phyloP scores from a whole-genome alignment of 441 rosid genomes.

The Flueggea neowawraea region DNA sequence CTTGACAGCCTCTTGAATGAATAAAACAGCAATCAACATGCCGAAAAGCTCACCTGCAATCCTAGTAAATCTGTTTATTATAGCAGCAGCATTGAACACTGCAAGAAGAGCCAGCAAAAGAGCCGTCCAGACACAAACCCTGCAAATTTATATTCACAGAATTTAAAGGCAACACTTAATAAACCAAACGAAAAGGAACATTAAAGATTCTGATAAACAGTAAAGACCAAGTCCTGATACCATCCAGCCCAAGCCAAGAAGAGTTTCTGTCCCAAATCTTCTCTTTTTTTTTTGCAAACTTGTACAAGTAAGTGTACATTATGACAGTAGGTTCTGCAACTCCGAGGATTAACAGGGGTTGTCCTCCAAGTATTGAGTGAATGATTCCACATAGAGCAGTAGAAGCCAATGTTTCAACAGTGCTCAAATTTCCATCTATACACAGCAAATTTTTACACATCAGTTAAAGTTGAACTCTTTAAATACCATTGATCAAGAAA shows the following conservation, averaged over 20 bases:
- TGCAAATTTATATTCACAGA: slow-evolving; percentile 6
- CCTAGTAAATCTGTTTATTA: slow-evolving; percentile 42
- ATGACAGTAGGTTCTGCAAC: slow-evolving; percentile 45
- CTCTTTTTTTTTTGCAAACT: slow-evolving; percentile 27
- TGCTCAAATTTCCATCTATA: slow-evolving; percentile 37
- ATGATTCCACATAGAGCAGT: slow-evolving; percentile 43
- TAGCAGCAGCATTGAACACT: slow-evolving; percentile 36
- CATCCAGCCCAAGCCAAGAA: slow-evolving; percentile 48
- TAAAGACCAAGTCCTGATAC: slow-evolving; percentile 12
- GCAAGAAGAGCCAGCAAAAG: slow-evolving; percentile 44
- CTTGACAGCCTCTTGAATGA: slow-evolving; percentile 55
- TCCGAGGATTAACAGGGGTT: slow-evolving; percentile 36
- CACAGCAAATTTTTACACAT: no score
- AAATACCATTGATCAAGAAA: no score
- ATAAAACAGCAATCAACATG: slow-evolving; percentile 50
- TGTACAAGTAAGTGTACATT: slow-evolving; percentile 35
- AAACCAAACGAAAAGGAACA: neutral
- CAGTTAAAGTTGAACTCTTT: no score
- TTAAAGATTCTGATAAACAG: no score
- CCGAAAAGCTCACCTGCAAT: slow-evolving; percentile 66
- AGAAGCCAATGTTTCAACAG: slow-evolving; percentile 35
- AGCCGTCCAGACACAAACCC: slow-evolving; percentile 70
- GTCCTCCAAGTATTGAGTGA: slow-evolving; percentile 41
- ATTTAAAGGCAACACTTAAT: neutral
- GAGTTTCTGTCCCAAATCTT: slow-evolving; percentile 15